phyloP scores from a whole-genome alignment of 2,329 filamentous ascomycete genomes.

The Pseudogymnoascus sp. region DNA sequence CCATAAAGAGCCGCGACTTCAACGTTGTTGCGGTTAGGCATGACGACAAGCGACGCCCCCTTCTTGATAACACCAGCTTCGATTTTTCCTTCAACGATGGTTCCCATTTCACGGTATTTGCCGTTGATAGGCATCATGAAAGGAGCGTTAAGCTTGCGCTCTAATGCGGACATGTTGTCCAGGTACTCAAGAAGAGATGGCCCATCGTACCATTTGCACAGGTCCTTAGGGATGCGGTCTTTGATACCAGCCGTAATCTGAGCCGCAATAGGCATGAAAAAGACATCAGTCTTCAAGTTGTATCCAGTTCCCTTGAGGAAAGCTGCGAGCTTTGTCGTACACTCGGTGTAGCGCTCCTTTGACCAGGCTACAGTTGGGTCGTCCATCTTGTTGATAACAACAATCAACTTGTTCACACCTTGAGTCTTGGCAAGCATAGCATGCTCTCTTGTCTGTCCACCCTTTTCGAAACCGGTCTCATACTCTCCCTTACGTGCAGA shows the following conservation, averaged over 20 bases:
- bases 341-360: slow-evolving; percentile 86
- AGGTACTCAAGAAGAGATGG: slow-evolving; percentile 92
- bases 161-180: slow-evolving; percentile 85
- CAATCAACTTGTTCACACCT: slow-evolving; percentile 91
- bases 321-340: slow-evolving; percentile 75
- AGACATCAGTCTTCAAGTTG: slow-evolving; percentile 87
- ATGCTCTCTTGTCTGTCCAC: slow-evolving; percentile 94
- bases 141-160: slow-evolving; percentile 92
- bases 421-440: slow-evolving; percentile 97
- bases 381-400: slow-evolving; percentile 99
- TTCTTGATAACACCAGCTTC: slow-evolving; percentile 94
- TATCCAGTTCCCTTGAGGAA: slow-evolving; percentile 93
- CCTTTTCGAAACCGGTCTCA: slow-evolving; percentile 95
- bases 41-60: slow-evolving; percentile 78
- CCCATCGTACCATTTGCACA: slow-evolving; percentile 78
- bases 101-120: slow-evolving; percentile 97
- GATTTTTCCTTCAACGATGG: slow-evolving; percentile 95
- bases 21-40: slow-evolving; percentile 84
- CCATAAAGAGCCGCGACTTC: slow-evolving; percentile 83
- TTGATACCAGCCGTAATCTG: slow-evolving; percentile 85
- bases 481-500: slow-evolving; percentile 97
- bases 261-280: slow-evolving; percentile 94
- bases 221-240: slow-evolving; percentile 69
- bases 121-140: slow-evolving; percentile 99
- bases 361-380: slow-evolving; percentile 95